Base-by-base conservation (phyloP, 2,329 filamentous ascomycete species). In the Fusarium guadeloupense region DNA sequence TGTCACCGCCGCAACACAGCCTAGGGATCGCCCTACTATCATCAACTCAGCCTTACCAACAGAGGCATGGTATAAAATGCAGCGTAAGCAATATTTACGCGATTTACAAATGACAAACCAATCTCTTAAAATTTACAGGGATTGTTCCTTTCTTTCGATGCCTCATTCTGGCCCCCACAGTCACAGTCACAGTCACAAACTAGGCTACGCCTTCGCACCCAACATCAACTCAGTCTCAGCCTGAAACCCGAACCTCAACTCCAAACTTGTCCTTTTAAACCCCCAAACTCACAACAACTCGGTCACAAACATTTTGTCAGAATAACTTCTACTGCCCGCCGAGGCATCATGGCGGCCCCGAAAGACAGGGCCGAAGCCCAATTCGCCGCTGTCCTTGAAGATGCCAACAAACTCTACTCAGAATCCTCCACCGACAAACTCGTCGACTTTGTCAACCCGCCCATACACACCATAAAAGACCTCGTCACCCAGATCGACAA, bases 361-460 rank as follows among this genome's bases (percentile, higher is more conserved):
- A 66, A 66, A 65, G 39, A 41, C 16, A 51, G 41, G 3, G 62
- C 50, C 6, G 59, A 62, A 44, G 58, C 68, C 4, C 68, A 68
- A 39, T 72, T 74, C 59, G 53, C 62, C 14, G 69, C 68, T 35
- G 72, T 78, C 42, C 63, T 78, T 10, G 62, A 70, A 10, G 73
- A 75, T 43, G 76, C 76, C 5, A 71, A 72, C 40, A 74, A 68
- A 26, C 59, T 66, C 33, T 75, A 76, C 65, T 66, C 64, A 3
- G 69, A 71, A 17, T 71, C 72, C 1, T 65, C 70, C n/a, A n/a
- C n/a, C 4, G 69, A 69, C 12, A 62, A 63, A 19, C 67, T 77
- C 34, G 60, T 67, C 20, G 72, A 74, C 28, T 77, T 73, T 47
- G 52, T 73, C 42, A 60, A 66, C 20, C 76, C 75, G 4, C 71